Conservation (phyloP, 1,284 basidiomycete genomes). For the Sanghuangporus sanghuang region DNA sequence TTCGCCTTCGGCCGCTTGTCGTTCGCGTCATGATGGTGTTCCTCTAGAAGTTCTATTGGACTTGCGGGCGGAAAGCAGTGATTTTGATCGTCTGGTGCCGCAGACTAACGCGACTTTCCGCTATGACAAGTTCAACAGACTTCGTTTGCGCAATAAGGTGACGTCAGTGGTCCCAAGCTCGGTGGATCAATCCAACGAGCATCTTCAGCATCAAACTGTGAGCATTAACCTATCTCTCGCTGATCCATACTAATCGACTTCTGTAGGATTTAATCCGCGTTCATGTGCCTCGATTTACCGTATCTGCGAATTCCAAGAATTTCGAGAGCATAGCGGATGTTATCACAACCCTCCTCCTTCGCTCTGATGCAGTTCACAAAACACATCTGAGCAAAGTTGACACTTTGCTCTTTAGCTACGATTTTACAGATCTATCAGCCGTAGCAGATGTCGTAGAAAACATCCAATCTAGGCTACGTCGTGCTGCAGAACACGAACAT, state of each 20-base stretch:
- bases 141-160: slow-evolving; percentile 74
- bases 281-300: slow-evolving; percentile 80
- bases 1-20: slow-evolving; percentile 54
- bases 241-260: slow-evolving; percentile 1
- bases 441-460: slow-evolving; percentile 67
- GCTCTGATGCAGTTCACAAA: slow-evolving; percentile 84
- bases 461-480: slow-evolving; percentile 73
- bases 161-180: slow-evolving; percentile 41
- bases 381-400: slow-evolving; percentile 74
- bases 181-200: slow-evolving; percentile 44
- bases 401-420: slow-evolving; percentile 84
- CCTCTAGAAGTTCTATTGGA: slow-evolving; percentile 90
- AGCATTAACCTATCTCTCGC: slow-evolving; percentile 19
- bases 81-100: slow-evolving; percentile 87
- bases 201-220: slow-evolving; percentile 80
- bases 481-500: slow-evolving; percentile 57
- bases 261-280: slow-evolving; percentile 76
- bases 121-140: slow-evolving; percentile 94
- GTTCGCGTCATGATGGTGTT: slow-evolving; percentile 47
- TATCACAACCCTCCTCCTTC: slow-evolving; percentile 83
- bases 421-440: slow-evolving; percentile 76
- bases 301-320: slow-evolving; percentile 84
- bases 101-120: slow-evolving; percentile 84
- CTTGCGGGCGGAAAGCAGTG: slow-evolving; percentile 72
- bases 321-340: slow-evolving; percentile 88